Evolutionary conservation across 108 stramenopile species (phyloP).

Genomic region (Schizochytrium sp.): DNA sequence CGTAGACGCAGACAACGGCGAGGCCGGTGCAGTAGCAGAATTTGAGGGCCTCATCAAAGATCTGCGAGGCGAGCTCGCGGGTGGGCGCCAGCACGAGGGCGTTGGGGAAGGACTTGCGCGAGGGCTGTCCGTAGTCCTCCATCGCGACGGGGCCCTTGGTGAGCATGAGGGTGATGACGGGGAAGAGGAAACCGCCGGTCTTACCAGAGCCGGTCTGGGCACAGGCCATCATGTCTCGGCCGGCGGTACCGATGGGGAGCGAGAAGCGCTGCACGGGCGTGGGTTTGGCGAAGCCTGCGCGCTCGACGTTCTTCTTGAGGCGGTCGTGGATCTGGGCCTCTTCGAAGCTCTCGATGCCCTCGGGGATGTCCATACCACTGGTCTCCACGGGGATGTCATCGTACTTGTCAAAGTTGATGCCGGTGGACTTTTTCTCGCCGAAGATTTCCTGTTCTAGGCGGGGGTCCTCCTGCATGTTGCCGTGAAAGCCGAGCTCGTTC

Average conservation of each 20-base stretch:
- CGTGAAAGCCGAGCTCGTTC: background rate
- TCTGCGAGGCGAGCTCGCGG: slow-evolving; percentile 93
- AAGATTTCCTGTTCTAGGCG: slow-evolving; percentile 4
- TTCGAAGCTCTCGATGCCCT: background rate
- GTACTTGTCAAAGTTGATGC: slow-evolving; percentile 13
- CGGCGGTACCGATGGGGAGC: slow-evolving; percentile 72
- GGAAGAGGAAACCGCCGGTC: slow-evolving; percentile 61
- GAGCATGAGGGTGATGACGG: slow-evolving; percentile 55
- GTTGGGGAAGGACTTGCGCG: slow-evolving; percentile 54
- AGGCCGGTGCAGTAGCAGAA: slow-evolving; percentile 86
- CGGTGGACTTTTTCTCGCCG: background rate
- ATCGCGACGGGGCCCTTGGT: slow-evolving; percentile 17
- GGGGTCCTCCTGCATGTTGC: slow-evolving; percentile 6
- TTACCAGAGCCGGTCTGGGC: slow-evolving; percentile 97
- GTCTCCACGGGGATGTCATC: background rate
- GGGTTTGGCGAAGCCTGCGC: slow-evolving; percentile 82
- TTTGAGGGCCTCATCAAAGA: slow-evolving; percentile 88
- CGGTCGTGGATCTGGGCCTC: background rate
- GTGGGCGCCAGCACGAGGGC: slow-evolving; percentile 90
- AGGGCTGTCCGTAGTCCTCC: background rate
- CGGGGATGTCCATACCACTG: background rate
- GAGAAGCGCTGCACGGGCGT: slow-evolving; percentile 97
- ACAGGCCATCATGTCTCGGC: slow-evolving; percentile 85
- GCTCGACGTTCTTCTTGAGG: slow-evolving; percentile 73
- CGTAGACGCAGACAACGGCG: slow-evolving; percentile 84